These are phyloP conservation scores for Protomyces pachydermus DNA, from an alignment of 1,139 yeast genomes.

Conservation along the genomic window DNA sequence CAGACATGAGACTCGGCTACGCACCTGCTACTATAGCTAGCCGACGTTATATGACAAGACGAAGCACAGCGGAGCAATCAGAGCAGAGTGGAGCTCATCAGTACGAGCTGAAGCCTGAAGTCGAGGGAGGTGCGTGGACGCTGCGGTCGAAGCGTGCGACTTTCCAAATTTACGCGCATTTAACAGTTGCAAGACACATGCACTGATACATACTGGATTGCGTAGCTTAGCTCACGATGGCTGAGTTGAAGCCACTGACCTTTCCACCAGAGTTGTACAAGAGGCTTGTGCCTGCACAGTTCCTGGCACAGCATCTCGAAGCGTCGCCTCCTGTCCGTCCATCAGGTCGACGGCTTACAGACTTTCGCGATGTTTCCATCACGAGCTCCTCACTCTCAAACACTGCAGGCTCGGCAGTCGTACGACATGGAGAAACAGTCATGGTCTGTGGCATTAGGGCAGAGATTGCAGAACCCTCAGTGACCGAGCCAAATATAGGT, in stretches of 20 bases:
- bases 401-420: constrained; percentile 29
- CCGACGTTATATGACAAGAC: not conserved
- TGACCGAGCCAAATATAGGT: constrained; percentile 24
- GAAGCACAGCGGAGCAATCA: not conserved
- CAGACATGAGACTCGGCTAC: not conserved
- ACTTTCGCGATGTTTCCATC: constrained; percentile 24
- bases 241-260: constrained; percentile 10
- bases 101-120: too few relatives aligned
- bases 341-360: constrained; percentile 26
- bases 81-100: too few relatives aligned
- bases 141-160: too few relatives aligned
- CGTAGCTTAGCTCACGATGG: not conserved
- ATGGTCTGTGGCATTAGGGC: constrained; percentile 30
- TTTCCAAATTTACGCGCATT: too few relatives aligned
- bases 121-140: too few relatives aligned
- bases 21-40: not conserved
- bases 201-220: not conserved
- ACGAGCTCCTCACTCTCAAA: constrained; percentile 26
- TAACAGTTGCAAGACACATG: not conserved
- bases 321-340: constrained; percentile 24
- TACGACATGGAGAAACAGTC: constrained; percentile 28
- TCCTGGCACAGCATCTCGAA: constrained; percentile 16
- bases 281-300: constrained; percentile 26
- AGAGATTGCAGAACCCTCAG: constrained; percentile 29
- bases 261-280: constrained; percentile 29